Evolutionary conservation across 192 early-diverging fungal species (phyloP).

Genomic region (Linnemannia elongata): DNA sequence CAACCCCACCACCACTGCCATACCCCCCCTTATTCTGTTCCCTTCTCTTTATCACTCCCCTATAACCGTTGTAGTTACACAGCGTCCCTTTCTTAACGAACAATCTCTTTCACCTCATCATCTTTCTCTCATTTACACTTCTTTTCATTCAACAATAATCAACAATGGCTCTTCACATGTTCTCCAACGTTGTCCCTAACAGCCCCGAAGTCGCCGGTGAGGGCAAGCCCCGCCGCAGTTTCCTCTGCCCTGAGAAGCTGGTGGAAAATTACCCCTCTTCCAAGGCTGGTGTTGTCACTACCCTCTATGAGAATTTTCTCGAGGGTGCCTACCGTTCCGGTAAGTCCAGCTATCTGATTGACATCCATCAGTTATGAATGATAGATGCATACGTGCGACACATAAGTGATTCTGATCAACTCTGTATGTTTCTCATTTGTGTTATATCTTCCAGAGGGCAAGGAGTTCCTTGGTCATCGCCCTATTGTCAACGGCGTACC

Average conservation of each 20-base stretch:
- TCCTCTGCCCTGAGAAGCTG: constrained; percentile 63
- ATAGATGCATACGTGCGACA: no score
- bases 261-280: constrained; percentile 60
- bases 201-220: constrained; percentile 70
- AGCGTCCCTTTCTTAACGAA: neutral
- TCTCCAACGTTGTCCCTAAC: constrained; percentile 60
- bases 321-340: constrained; percentile 65
- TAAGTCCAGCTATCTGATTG: constrained; percentile 13
- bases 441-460: constrained; percentile 39
- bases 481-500: constrained; percentile 64
- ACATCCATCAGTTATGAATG: no score
- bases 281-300: constrained; percentile 28
- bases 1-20: neutral
- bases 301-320: constrained; percentile 51
- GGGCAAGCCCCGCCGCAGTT: constrained; percentile 63
- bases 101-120: neutral
- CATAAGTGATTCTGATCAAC: neutral
- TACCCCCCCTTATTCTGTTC: neutral
- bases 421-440: neutral
- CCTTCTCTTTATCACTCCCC: no score
- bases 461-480: constrained; percentile 72
- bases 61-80: neutral
- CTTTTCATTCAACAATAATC: neutral
- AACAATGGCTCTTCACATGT: constrained; percentile 29
- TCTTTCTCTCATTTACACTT: neutral